Percentiles rank a stretch among this genome's conserved stretches.
phyloP scores from a whole-genome alignment of 2,329 filamentous ascomycete species.

The Drechmeria coniospora region DNA sequence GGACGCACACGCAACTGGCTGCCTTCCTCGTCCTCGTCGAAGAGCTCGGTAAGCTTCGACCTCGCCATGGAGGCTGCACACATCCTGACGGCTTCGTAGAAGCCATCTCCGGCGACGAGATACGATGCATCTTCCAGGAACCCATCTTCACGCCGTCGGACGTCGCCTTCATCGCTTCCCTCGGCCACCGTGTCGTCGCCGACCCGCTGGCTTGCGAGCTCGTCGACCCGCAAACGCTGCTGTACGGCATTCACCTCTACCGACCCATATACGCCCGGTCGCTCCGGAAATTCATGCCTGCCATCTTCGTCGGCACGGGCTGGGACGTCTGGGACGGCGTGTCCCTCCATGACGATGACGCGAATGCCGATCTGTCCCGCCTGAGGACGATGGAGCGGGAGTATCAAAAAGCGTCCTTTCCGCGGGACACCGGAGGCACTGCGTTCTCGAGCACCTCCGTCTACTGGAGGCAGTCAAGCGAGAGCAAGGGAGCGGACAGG shows the following conservation, averaged over 20 bases:
- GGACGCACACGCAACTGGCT: constrained; percentile 35
- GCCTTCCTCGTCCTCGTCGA: constrained; percentile 35
- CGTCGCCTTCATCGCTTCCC: constrained; percentile 33
- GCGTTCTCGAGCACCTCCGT: constrained; percentile 9
- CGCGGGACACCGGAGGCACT: constrained; percentile 4
- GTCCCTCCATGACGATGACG: background rate
- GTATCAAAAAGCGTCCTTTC: constrained; percentile 7
- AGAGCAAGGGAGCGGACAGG: too few species aligned
- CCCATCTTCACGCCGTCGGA: constrained; percentile 34
- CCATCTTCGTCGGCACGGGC: constrained; percentile 41
- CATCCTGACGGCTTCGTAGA: constrained; percentile 6
- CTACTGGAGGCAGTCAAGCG: constrained; percentile 9
- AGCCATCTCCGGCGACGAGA: constrained; percentile 8
- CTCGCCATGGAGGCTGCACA: background rate
- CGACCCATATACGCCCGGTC: constrained; percentile 35
- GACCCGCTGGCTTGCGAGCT: constrained; percentile 36
- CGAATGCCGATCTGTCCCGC: constrained; percentile 1
- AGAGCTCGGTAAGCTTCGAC: constrained; percentile 20
- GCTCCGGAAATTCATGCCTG: constrained; percentile 29
- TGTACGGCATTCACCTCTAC: constrained; percentile 50
- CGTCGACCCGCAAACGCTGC: constrained; percentile 31
- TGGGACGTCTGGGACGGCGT: constrained; percentile 31
- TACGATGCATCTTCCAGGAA: constrained; percentile 37
- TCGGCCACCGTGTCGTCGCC: constrained; percentile 36
- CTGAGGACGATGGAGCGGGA: constrained; percentile 6